Evolutionary conservation across 139 green algal species (phyloP).

Genomic region (Haematococcus sp.): DNA sequence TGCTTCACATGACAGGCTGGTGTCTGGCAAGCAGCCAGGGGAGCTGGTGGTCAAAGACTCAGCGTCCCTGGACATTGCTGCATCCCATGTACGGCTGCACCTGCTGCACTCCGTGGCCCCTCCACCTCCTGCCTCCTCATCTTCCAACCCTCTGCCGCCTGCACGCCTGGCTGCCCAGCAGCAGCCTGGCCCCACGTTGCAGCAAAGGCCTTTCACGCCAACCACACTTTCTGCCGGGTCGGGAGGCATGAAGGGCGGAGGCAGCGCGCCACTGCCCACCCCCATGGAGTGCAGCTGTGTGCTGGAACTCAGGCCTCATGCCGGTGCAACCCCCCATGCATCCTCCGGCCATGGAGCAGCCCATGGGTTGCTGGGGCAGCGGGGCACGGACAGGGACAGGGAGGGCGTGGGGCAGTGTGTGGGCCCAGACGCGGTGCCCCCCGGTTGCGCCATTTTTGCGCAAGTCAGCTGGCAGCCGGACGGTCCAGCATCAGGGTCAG

Average conservation of each 20-base stretch:
- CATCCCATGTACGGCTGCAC: not conserved
- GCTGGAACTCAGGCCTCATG: too few relatives aligned
- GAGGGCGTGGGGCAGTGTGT: not conserved
- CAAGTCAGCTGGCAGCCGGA: not conserved
- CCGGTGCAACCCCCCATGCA: too few relatives aligned
- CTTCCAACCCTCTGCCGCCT: not conserved
- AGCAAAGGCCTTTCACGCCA: not conserved
- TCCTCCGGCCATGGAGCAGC: too few relatives aligned
- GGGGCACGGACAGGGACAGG: too few relatives aligned
- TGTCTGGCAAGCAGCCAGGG: not conserved
- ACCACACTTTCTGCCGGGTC: not conserved
- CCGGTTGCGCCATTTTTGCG: not conserved
- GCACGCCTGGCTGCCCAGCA: too few relatives aligned
- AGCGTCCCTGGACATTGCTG: not conserved
- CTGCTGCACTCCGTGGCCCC: not conserved
- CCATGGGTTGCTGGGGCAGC: not conserved
- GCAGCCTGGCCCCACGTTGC: not conserved
- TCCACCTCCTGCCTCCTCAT: not conserved
- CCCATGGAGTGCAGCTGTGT: too few relatives aligned
- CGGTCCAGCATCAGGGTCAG: too few relatives aligned
- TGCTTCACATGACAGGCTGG: not conserved
- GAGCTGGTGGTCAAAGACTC: too few relatives aligned
- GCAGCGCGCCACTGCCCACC: not conserved
- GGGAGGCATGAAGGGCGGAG: too few relatives aligned
- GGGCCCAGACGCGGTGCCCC: constrained; percentile 2